These are phyloP conservation scores for Fusarium odoratissimum DNA, from an alignment of 2,329 filamentous ascomycete species.

Conservation along the genomic window DNA sequence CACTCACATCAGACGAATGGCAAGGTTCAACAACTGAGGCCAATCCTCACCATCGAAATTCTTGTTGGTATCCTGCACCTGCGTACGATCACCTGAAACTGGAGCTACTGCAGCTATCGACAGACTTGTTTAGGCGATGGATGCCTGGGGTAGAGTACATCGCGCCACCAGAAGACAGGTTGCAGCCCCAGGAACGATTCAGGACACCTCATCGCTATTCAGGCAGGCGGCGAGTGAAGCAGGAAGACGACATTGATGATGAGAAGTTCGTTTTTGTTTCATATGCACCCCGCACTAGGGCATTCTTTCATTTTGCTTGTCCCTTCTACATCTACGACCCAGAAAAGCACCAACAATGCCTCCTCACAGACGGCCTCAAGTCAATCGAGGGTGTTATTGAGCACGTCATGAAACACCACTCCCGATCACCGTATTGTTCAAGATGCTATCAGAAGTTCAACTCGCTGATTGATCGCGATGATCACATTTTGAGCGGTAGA, in stretches of 20 bases:
- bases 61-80: accelerated
- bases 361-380: accelerated
- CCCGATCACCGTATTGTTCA: not conserved
- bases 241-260: not conserved
- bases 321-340: not conserved
- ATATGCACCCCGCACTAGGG: accelerated
- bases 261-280: not conserved
- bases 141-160: not conserved
- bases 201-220: not conserved
- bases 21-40: not conserved
- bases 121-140: accelerated
- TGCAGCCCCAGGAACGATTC: not conserved
- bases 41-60: accelerated
- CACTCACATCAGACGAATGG: accelerated
- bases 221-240: not conserved
- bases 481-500: not conserved
- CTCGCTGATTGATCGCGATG: not conserved
- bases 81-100: not conserved
- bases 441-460: not conserved
- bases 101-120: not conserved
- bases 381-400: not conserved
- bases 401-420: not conserved
- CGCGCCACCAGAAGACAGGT: not conserved
- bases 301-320: not conserved
- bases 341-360: not conserved